Percentiles rank a stretch among this genome's conserved stretches.
Evolutionary conservation across 1,139 yeast species (phyloP).

Genomic region (Geotrichum macrosporum): DNA sequence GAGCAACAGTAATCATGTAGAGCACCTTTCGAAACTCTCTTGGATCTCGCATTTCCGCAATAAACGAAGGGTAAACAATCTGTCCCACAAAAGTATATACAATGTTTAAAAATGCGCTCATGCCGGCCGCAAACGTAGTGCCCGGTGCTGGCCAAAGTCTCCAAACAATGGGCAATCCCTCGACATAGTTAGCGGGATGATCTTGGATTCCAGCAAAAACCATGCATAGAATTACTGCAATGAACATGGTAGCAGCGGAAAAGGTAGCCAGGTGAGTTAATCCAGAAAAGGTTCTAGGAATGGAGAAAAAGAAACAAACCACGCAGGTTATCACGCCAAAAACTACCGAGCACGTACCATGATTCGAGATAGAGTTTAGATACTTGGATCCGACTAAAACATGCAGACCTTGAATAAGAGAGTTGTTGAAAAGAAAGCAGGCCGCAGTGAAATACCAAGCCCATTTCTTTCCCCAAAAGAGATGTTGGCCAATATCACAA

Average conservation of each 20-base stretch:
- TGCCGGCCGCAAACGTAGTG: constrained; percentile 50
- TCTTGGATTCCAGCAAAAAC: constrained; percentile 51
- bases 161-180: constrained; percentile 44
- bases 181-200: constrained; percentile 46
- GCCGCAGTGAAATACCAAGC: constrained; percentile 58
- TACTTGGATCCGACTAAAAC: constrained; percentile 58
- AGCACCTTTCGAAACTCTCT: constrained; percentile 56
- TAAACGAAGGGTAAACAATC: constrained; percentile 58
- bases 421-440: constrained; percentile 52
- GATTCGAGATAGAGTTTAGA: constrained; percentile 52
- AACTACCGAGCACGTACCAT: constrained; percentile 50
- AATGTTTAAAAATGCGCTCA: constrained; percentile 56
- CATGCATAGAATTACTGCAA: constrained; percentile 52
- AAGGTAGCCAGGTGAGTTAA: constrained; percentile 50
- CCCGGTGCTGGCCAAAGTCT: constrained; percentile 49
- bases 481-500: constrained; percentile 57
- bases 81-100: constrained; percentile 63
- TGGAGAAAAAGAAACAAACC: constrained; percentile 48
- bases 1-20: constrained; percentile 49
- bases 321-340: constrained; percentile 48
- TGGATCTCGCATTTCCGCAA: constrained; percentile 57
- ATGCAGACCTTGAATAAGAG: constrained; percentile 55
- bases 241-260: constrained; percentile 54
- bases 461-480: constrained; percentile 49
- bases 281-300: constrained; percentile 54